These are phyloP conservation scores for Hygrophoropsis aurantiaca DNA, from an alignment of 768 basidiomycete genomes.

Conservation along the genomic window DNA sequence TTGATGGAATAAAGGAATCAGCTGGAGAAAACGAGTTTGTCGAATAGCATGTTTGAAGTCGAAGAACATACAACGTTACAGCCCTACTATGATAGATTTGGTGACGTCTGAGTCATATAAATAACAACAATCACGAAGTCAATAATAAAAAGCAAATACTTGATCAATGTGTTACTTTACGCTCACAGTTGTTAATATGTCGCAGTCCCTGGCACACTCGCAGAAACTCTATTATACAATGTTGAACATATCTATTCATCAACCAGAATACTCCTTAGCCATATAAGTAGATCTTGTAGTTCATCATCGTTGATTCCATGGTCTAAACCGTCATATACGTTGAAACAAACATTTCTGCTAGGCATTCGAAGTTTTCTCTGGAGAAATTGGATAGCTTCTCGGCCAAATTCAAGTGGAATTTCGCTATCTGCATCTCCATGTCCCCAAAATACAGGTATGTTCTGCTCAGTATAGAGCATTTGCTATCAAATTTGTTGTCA, in stretches of 20 bases:
- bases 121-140: too few species aligned
- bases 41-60: too few species aligned
- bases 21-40: too few species aligned
- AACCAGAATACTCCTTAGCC: slow-evolving; percentile 15
- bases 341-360: slow-evolving; percentile 17
- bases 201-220: too few species aligned
- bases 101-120: too few species aligned
- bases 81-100: too few species aligned
- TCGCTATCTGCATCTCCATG: slow-evolving; percentile 39
- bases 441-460: slow-evolving; percentile 42
- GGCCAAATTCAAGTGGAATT: slow-evolving; percentile 35
- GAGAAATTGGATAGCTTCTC: slow-evolving; percentile 34
- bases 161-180: too few species aligned
- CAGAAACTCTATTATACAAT: too few species aligned
- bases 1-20: neutral
- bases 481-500: slow-evolving; percentile 15
- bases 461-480: slow-evolving; percentile 28
- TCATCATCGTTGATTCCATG: slow-evolving; percentile 36
- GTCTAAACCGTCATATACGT: slow-evolving; percentile 30
- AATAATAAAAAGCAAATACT: too few species aligned
- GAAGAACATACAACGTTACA: too few species aligned
- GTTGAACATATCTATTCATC: slow-evolving; percentile 9
- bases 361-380: slow-evolving; percentile 24
- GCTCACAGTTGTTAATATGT: too few species aligned
- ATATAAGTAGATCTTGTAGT: slow-evolving; percentile 31